Percentiles rank a stretch among this genome's conserved stretches.
phyloP scores from a whole-genome alignment of 495 filamentous ascomycete species.

The Aspergillus nidulans region DNA sequence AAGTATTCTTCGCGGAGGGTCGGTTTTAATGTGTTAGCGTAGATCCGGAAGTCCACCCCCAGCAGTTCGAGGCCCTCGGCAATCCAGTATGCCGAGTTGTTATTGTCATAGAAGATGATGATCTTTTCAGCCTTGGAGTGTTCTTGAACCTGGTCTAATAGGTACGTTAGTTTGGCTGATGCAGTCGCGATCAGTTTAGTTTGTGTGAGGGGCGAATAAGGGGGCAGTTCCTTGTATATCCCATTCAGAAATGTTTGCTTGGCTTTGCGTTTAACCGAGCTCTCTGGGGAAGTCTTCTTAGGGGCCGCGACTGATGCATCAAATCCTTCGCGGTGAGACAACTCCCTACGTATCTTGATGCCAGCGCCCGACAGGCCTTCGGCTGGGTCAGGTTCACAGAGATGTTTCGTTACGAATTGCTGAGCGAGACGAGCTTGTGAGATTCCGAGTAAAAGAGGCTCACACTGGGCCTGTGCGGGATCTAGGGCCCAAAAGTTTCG shows the following conservation, averaged over 20 bases:
- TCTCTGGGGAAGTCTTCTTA: conserved; percentile 18
- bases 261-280: conserved; percentile 24
- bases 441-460: conserved; percentile 47
- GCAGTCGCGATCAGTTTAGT: conserved; percentile 71
- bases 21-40: conserved; percentile 64
- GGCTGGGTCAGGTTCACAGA: conserved; percentile 41
- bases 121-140: conserved; percentile 76
- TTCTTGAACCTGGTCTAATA: conserved; percentile 64
- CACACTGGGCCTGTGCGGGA: conserved; percentile 16
- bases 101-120: conserved; percentile 86
- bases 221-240: conserved; percentile 28
- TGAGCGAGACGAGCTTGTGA: conserved; percentile 57
- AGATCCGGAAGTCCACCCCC: conserved; percentile 75
- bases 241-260: conserved; percentile 37
- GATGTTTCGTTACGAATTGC: conserved; percentile 51
- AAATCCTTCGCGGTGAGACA: conserved; percentile 22
- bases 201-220: conserved; percentile 51
- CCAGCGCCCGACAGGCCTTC: conserved; percentile 50
- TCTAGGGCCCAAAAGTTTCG: conserved; percentile 63
- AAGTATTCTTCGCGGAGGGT: conserved; percentile 66
- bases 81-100: conserved; percentile 78
- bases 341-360: conserved; percentile 32
- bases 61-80: conserved; percentile 76
- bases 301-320: conserved; percentile 4
- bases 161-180: conserved; percentile 83